Percentiles rank a stretch among this genome's conserved stretches.
Evolutionary conservation across 1,284 basidiomycete genomes (phyloP).

Genomic region (Gomphus bonarii): DNA sequence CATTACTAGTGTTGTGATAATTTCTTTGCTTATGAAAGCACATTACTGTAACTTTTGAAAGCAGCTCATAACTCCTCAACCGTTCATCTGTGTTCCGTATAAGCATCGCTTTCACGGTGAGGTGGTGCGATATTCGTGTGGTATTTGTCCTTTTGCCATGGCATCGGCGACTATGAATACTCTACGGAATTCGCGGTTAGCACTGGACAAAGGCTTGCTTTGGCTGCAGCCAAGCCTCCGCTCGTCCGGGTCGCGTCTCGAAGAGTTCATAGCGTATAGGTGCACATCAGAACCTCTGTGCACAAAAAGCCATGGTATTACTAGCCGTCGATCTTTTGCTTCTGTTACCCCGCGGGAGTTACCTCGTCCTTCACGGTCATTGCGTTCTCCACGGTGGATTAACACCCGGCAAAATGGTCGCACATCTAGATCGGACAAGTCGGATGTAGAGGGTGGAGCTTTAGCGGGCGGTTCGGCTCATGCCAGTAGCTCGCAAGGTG

Average conservation of each 20-base stretch:
- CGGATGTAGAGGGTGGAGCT: conserved; percentile 2
- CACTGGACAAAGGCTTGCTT: background rate
- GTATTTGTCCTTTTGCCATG: background rate
- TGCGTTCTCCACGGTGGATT: conserved; percentile 23
- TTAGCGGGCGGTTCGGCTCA: background rate
- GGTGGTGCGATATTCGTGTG: background rate
- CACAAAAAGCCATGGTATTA: background rate
- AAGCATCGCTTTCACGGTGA: background rate
- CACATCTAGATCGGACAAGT: background rate
- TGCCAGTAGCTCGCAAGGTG: conserved; percentile 1
- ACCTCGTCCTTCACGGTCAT: conserved; percentile 16
- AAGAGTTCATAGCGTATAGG: background rate
- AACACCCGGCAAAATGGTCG: conserved; percentile 9
- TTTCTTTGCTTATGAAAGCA: background rate
- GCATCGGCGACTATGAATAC: background rate
- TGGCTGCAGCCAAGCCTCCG: background rate
- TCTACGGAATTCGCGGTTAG: conserved; percentile 3
- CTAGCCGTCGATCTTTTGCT: conserved; percentile 3
- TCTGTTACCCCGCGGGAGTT: background rate
- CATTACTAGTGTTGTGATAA: conserved; percentile 13
- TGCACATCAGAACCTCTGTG: background rate
- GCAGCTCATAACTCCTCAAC: background rate
- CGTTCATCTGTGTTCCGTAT: background rate
- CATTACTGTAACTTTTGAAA: background rate
- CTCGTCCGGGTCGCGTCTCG: background rate